Conservation (phyloP, 2,329 filamentous ascomycete genomes). For the Leptographium galeiforme region DNA sequence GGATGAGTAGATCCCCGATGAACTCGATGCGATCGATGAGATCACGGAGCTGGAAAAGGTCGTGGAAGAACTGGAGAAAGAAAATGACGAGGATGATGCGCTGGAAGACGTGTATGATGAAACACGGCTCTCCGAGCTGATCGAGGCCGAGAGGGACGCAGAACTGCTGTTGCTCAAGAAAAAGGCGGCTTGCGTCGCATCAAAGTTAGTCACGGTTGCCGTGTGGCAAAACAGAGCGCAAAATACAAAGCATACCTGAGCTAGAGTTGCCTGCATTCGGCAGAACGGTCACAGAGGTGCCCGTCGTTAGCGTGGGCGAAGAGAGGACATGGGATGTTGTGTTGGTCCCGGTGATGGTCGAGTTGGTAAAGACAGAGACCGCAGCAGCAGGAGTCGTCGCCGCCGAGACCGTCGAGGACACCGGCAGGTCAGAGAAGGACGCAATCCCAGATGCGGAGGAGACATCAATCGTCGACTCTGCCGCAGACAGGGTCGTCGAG, state of each 20-base stretch:
- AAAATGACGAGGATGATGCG: slow-evolving; percentile 6
- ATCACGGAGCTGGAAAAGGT: slow-evolving; percentile 14
- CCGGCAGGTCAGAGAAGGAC: background rate
- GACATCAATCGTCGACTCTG: background rate
- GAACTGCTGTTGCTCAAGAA: background rate
- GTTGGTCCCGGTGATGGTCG: background rate
- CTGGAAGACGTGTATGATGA: slow-evolving; percentile 2
- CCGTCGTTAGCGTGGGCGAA: background rate
- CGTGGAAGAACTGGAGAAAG: slow-evolving; percentile 8
- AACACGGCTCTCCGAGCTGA: background rate
- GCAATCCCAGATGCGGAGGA: background rate
- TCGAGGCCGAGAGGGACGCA: slow-evolving; percentile 1
- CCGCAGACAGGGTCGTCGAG: background rate
- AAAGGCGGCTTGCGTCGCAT: background rate
- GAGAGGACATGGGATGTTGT: background rate
- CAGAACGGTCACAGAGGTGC: background rate
- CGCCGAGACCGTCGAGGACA: no score
- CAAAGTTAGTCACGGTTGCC: background rate
- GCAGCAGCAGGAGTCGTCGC: background rate
- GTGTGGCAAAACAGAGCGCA: background rate
- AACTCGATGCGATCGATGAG: slow-evolving; percentile 12
- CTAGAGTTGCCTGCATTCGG: background rate
- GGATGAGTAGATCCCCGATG: background rate
- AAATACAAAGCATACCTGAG: background rate
- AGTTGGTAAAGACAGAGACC: background rate